Evolutionary conservation across 805 yeast genomes (phyloP).

Genomic region (Starmerella kuoi): DNA sequence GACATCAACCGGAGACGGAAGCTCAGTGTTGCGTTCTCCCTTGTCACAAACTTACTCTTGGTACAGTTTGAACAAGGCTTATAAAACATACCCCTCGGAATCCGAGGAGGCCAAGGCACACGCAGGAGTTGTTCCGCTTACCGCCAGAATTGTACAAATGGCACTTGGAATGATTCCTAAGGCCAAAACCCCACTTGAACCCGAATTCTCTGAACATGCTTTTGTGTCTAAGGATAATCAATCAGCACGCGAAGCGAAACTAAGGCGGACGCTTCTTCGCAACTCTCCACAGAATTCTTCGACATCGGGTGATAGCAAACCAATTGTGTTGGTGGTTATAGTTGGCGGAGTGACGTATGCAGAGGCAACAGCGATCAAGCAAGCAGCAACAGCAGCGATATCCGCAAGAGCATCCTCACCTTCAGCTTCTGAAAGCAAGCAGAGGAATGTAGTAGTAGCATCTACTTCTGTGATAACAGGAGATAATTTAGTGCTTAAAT

Average conservation of each 20-base stretch:
- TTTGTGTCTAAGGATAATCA: slow-evolving; percentile 8
- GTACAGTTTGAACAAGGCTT: slow-evolving; percentile 15
- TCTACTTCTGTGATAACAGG: slow-evolving; percentile 31
- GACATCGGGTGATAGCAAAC: slow-evolving; percentile 20
- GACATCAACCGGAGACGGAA: neutral
- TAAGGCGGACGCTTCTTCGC: slow-evolving; percentile 26
- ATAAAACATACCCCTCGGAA: slow-evolving; percentile 17
- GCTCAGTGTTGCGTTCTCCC: neutral
- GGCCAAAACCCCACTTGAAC: slow-evolving; percentile 14
- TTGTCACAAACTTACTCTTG: slow-evolving; percentile 15
- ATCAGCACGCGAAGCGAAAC: slow-evolving; percentile 26
- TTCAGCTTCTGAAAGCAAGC: slow-evolving; percentile 33
- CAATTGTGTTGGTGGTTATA: slow-evolving; percentile 39
- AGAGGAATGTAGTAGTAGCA: neutral
- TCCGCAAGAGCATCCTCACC: slow-evolving; percentile 33
- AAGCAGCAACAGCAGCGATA: neutral
- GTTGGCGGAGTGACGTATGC: slow-evolving; percentile 82
- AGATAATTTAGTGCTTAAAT: slow-evolving; percentile 22
- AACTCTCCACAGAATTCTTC: slow-evolving; percentile 20
- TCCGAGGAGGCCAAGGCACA: slow-evolving; percentile 32
- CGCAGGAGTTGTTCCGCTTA: slow-evolving; percentile 73
- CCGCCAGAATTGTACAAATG: slow-evolving; percentile 52
- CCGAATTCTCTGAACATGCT: slow-evolving; percentile 8
- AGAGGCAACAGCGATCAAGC: slow-evolving; percentile 61
- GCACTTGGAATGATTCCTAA: slow-evolving; percentile 10